phyloP scores from a whole-genome alignment of 1,284 basidiomycete species.

The Boletus semigastroideus region DNA sequence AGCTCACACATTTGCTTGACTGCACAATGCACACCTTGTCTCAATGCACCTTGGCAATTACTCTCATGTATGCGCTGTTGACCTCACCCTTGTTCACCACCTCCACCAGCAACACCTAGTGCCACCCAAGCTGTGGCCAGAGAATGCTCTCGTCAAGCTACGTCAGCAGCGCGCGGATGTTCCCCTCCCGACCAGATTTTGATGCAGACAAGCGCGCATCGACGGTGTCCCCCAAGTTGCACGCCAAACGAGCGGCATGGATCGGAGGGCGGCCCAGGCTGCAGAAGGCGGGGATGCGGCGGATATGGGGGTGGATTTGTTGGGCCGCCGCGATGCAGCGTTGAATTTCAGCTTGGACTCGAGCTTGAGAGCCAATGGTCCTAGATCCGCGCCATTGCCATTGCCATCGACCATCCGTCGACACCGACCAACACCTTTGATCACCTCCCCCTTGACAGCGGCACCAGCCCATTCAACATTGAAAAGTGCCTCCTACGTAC shows the following conservation, averaged over 20 bases:
- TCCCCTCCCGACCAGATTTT: constrained; percentile 90
- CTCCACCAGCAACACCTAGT: constrained; percentile 87
- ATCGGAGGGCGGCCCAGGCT: constrained; percentile 71
- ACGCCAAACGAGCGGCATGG: constrained; percentile 57
- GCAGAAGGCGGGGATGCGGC: constrained; percentile 36
- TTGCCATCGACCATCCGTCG: constrained; percentile 53
- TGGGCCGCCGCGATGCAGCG: neutral
- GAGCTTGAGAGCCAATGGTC: neutral
- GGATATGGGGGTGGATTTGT: neutral
- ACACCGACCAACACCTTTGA: constrained; percentile 70
- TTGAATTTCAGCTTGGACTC: constrained; percentile 25
- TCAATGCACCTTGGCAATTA: constrained; percentile 91
- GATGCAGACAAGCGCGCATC: constrained; percentile 77
- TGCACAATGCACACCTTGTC: constrained; percentile 75
- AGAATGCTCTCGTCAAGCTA: constrained; percentile 78
- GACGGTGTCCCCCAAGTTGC: constrained; percentile 88
- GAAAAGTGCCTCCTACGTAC: constrained; percentile 79
- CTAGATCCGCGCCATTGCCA: neutral
- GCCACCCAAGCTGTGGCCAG: constrained; percentile 80
- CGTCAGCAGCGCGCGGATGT: constrained; percentile 86
- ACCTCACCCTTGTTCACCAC: constrained; percentile 81
- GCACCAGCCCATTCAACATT: constrained; percentile 56
- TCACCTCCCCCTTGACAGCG: constrained; percentile 58
- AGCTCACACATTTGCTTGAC: neutral
- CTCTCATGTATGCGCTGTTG: constrained; percentile 89